A percentile compares a stretch with the other conserved stretches of the same genome.
Evolutionary conservation across 1,284 basidiomycete genomes (phyloP).

Genomic region (Ceratobasidium sp.): DNA sequence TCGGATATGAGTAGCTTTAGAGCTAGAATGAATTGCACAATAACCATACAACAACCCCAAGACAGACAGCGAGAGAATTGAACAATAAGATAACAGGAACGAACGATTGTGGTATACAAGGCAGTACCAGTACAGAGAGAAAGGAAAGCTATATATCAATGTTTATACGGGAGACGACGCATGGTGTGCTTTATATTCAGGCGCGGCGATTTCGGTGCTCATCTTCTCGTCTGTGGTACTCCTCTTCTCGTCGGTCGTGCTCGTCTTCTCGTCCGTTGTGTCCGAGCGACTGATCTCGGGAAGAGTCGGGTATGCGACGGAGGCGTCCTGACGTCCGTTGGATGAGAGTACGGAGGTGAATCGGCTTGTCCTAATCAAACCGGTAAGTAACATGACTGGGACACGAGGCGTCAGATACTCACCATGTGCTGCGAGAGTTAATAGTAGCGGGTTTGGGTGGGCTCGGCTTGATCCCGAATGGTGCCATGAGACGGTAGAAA

Average conservation of each 20-base stretch:
- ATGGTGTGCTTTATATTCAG: constrained; percentile 7
- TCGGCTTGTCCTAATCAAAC: constrained; percentile 15
- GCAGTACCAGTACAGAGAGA: constrained; percentile 6
- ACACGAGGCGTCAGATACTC: not conserved
- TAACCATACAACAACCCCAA: not conserved
- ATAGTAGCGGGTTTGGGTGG: constrained; percentile 6
- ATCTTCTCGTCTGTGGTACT: constrained; percentile 5
- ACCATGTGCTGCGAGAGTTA: constrained; percentile 5
- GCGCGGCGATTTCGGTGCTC: not conserved
- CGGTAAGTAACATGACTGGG: not conserved
- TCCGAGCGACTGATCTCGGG: not conserved
- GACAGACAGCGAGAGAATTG: not conserved
- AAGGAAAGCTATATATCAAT: not conserved
- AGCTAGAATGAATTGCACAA: not conserved
- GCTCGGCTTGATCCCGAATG: constrained; percentile 30
- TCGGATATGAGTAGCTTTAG: no score
- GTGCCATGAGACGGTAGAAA: constrained; percentile 5
- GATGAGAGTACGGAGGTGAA: not conserved
- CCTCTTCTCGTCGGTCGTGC: not conserved
- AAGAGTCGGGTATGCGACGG: constrained; percentile 1
- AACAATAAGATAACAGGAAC: constrained; percentile 20
- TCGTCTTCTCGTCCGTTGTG: constrained; percentile 11
- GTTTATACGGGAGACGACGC: constrained; percentile 7
- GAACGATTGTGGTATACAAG: constrained; percentile 7
- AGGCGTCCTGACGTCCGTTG: not conserved